Conservation (phyloP, 345 rosid species). For the Brassica nigra region DNA sequence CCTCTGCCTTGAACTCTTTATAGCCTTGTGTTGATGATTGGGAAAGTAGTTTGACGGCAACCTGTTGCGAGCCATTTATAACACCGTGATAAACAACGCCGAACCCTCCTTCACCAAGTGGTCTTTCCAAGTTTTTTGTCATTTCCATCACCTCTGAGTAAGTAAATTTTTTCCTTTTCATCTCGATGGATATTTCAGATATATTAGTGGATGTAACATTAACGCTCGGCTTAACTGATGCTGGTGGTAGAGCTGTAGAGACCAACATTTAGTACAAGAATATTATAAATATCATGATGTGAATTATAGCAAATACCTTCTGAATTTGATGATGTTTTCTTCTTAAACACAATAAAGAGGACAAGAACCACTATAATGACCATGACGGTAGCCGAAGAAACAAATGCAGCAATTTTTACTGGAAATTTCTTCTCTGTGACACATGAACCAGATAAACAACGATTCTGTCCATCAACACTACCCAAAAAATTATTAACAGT, state of each 20-base stretch:
- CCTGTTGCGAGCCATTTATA: constrained; percentile 21
- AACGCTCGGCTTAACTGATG: not conserved
- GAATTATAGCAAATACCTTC: not conserved
- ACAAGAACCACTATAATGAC: not conserved
- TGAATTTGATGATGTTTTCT: not conserved
- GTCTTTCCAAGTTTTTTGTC: constrained; percentile 43
- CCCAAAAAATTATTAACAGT: not conserved
- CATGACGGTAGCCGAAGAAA: not conserved
- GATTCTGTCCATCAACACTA: constrained; percentile 19
- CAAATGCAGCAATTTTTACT: constrained; percentile 19
- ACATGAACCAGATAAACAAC: constrained; percentile 24
- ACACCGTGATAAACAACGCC: constrained; percentile 55
- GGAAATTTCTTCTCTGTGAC: constrained; percentile 17
- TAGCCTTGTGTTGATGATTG: constrained; percentile 31
- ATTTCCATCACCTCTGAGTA: constrained; percentile 41
- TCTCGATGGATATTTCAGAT: not conserved
- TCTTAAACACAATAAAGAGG: not conserved
- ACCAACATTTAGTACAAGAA: not conserved
- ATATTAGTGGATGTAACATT: not conserved
- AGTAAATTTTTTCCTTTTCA: constrained; percentile 32
- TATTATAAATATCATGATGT: not conserved
- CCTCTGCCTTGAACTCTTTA: constrained; percentile 36
- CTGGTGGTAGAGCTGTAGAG: not conserved
- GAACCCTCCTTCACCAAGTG: constrained; percentile 59
- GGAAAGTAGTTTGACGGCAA: constrained; percentile 32